These are phyloP conservation scores for Fusarium sulawesiense DNA, from an alignment of 2,329 filamentous ascomycete species.

Conservation along the genomic window DNA sequence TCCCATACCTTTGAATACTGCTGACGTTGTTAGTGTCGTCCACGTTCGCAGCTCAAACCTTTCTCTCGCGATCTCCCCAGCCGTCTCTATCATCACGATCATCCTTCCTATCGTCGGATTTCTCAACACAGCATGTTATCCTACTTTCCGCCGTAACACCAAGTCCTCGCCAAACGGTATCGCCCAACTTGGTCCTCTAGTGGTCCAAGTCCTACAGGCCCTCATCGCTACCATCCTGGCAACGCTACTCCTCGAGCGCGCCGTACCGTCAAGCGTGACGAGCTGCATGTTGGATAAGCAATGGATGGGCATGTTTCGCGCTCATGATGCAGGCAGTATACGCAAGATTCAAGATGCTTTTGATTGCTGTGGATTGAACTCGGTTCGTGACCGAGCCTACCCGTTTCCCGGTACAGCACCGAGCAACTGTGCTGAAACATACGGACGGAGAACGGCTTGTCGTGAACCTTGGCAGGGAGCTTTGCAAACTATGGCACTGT, in stretches of 20 bases:
- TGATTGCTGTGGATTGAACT: constrained; percentile 73
- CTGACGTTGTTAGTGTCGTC: constrained; percentile 50
- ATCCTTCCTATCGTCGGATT: constrained; percentile 56
- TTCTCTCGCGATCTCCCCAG: constrained; percentile 55
- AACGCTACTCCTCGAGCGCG: constrained; percentile 55
- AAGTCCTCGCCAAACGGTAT: constrained; percentile 35
- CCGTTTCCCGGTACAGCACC: constrained; percentile 62
- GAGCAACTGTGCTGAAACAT: constrained; percentile 59
- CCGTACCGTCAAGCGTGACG: constrained; percentile 49
- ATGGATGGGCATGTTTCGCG: constrained; percentile 67
- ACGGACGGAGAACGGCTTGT: constrained; percentile 61
- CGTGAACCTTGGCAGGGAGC: constrained; percentile 65
- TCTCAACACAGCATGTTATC: constrained; percentile 52
- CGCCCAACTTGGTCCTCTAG: constrained; percentile 46
- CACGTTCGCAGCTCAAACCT: constrained; percentile 54
- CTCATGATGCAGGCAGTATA: constrained; percentile 63
- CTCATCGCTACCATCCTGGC: constrained; percentile 58
- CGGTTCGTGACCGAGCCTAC: constrained; percentile 68
- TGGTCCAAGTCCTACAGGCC: constrained; percentile 57
- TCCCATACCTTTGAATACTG: background rate
- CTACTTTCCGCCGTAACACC: constrained; percentile 47
- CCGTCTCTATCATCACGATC: constrained; percentile 52
- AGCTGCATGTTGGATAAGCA: constrained; percentile 66
- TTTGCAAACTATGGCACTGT: constrained; percentile 63
- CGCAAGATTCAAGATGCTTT: constrained; percentile 72